Conservation (phyloP, 129 eudicot genomes). For the Cynara cardunculus region DNA sequence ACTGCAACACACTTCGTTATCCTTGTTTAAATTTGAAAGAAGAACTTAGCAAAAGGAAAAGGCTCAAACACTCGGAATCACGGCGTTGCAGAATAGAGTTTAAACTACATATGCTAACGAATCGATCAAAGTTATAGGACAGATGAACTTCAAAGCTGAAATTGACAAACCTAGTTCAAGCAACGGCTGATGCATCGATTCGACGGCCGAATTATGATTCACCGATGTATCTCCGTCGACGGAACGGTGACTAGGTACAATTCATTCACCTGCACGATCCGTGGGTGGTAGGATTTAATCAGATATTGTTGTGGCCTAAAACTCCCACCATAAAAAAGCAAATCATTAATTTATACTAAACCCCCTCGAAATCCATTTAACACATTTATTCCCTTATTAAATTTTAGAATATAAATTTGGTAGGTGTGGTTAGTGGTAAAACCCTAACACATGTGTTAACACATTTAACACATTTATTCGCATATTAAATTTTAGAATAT, state of each 20-base stretch:
- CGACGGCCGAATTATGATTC: constrained; percentile 6
- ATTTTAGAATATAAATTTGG: too few species aligned
- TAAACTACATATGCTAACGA: not conserved
- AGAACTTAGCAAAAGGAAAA: not conserved
- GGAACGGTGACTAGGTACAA: not conserved
- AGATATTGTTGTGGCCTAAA: not conserved
- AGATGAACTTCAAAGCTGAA: not conserved
- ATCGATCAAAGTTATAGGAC: not conserved
- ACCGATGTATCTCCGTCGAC: constrained; percentile 10
- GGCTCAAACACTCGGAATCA: not conserved
- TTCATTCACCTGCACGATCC: not conserved
- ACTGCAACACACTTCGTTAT: not conserved
- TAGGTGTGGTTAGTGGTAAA: too few species aligned
- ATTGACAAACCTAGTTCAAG: constrained; percentile 19
- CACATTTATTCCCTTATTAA: too few species aligned
- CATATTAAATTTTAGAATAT: too few species aligned
- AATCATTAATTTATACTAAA: not conserved
- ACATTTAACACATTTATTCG: too few species aligned
- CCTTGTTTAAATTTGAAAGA: not conserved
- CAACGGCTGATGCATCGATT: constrained; percentile 25
- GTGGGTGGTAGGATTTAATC: not conserved
- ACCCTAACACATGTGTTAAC: too few species aligned
- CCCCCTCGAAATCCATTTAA: not conserved
- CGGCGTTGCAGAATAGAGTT: not conserved
- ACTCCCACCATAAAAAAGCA: not conserved